Base-by-base conservation (phyloP, 176 grass and related monocot species). In the Miscanthus lutarioriparius region DNA sequence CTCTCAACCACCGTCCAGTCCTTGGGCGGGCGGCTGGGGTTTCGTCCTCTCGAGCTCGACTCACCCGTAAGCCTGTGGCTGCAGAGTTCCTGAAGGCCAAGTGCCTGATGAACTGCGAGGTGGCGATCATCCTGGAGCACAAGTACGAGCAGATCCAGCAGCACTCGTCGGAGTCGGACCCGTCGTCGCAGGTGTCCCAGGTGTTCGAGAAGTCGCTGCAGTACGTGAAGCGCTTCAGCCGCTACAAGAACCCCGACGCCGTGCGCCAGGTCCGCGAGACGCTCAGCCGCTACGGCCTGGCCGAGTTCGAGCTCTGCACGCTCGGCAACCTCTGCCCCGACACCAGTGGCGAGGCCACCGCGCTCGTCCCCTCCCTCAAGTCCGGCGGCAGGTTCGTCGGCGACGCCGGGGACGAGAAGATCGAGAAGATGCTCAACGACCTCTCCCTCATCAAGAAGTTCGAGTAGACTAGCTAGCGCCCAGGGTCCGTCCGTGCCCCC, bases 31-130 rank as follows among this genome's bases (percentile, higher is more conserved):
- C 64, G 64, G 49, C 56, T 83, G 75, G 81, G 81, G 70, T 83
- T 75, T 83, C 58, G 3, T 0, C 62, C 12, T 27, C 62, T 30
- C 12, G 27, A 28, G 0, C 58, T 62, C 58, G 5, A 0, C n/a
- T 61, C n/a, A 61, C 58, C 58, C 54, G 1, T 59, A 23, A 25
- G 0, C 14, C 0, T 28, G 16, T 1, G 0, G 16, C 0, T 2
- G 78, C 70, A 98, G 96, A 98, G 81, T 98, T 98, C 58, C 56
- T 98, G 4, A 89, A 91, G 89, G 96, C 96, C 19, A 98, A 98
- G 83, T 98, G 93, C 70, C 86, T 98, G 74, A 98, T 98, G 93
- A 98, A 94, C 88, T 98, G 91, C 87, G 96, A 96, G 87, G 96
- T 98, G 74, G 85, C 91, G 1, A 91, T 95, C 36, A 95, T 98